phyloP scores from a whole-genome alignment of 169 alveolate genomes.

The Eimeria praecox region DNA sequence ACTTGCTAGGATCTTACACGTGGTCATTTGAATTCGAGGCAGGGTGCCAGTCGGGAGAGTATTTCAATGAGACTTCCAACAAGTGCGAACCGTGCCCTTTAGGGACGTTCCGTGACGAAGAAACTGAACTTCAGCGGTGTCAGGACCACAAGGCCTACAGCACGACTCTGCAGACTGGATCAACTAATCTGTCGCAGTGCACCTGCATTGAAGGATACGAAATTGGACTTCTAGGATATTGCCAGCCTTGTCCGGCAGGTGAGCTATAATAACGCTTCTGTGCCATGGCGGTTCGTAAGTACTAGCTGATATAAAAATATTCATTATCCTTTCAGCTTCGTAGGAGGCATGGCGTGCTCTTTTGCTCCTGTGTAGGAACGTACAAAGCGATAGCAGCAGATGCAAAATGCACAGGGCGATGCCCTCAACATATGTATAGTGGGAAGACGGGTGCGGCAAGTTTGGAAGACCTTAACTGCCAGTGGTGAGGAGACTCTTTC shows the following conservation, averaged over 20 bases:
- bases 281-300: too few relatives aligned
- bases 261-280: neutral
- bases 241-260: conserved; percentile 80
- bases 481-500: conserved; percentile 63
- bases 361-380: conserved; percentile 23
- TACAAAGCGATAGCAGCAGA: conserved; percentile 78
- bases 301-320: too few relatives aligned
- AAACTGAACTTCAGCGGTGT: conserved; percentile 69
- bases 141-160: conserved; percentile 74
- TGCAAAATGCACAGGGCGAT: conserved; percentile 79
- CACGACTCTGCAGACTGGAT: conserved; percentile 76
- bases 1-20: conserved; percentile 70
- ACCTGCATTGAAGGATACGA: conserved; percentile 78
- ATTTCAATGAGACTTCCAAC: conserved; percentile 36
- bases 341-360: neutral
- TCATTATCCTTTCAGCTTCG: neutral
- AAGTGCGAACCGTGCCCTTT: conserved; percentile 80
- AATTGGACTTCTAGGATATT: conserved; percentile 74
- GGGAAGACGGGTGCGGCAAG: conserved; percentile 74
- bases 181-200: conserved; percentile 79
- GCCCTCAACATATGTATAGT: conserved; percentile 81
- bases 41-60: conserved; percentile 79
- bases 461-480: conserved; percentile 69
- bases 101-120: conserved; percentile 82
- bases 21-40: conserved; percentile 77